Conservation (phyloP, 352 stramenopile genomes). For the Pythium diclinum region DNA sequence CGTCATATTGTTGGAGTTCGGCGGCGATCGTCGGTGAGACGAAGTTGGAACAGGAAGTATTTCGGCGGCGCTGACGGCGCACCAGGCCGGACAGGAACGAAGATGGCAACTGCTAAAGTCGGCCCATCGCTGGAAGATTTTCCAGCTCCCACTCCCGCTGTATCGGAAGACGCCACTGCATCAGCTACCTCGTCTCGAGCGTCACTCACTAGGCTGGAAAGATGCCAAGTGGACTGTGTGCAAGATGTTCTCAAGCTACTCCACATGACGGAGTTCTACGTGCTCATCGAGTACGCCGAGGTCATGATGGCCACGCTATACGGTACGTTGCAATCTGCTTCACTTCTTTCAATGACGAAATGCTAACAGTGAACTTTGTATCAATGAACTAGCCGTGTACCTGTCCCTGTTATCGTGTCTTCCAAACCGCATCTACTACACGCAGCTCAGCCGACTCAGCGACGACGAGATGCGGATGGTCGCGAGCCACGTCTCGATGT, state of each 20-base stretch:
- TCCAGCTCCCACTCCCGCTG: neutral
- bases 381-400: neutral
- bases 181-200: neutral
- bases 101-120: neutral
- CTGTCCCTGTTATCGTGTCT: neutral
- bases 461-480: neutral
- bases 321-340: neutral
- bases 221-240: conserved; percentile 8
- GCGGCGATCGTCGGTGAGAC: neutral
- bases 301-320: conserved; percentile 1
- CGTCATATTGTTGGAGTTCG: neutral
- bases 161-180: neutral
- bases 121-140: neutral
- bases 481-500: neutral
- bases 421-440: neutral
- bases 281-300: conserved; percentile 1
- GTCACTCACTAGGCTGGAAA: neutral
- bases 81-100: neutral
- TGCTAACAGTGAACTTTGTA: neutral
- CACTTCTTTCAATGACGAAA: neutral
- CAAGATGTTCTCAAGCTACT: conserved; percentile 1
- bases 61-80: neutral
- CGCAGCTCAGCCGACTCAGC: neutral
- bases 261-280: conserved; percentile 5
- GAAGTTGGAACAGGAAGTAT: neutral